Base-by-base conservation (phyloP, 495 filamentous ascomycete species). In the Podospora fimiseda region DNA sequence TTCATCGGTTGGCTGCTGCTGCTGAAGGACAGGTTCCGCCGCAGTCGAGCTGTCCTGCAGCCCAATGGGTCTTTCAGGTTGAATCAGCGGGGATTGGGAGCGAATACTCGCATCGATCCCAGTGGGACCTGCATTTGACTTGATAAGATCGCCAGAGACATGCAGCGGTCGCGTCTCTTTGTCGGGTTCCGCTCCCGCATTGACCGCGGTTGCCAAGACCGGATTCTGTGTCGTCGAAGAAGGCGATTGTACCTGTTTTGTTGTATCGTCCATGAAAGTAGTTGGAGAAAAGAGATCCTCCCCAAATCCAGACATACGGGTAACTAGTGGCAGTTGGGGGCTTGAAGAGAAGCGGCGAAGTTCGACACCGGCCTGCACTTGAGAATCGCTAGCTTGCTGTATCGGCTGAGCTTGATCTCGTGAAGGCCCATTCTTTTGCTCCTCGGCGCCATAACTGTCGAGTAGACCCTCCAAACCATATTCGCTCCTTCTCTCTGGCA, bases 231-330 rank as follows among this genome's bases (percentile, higher is more conserved):
- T 16, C 15, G 41, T 11, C 41, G 19, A 43, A 43, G 41, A 9
- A 33, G 27, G 27, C 27, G 27, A 33, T 11, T 33, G 5, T 33
- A 11, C 27, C 27, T 33, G 27, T 15, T 44, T 36, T 15, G 40
- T 51, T 4, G 53, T 24, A 16, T 43, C 42, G 3, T 48, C 23
- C 27, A 60, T 16, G 15, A 64, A 56, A 18, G 36, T 48, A 1
- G 59, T 48, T 1, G 68, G 43, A 0, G 70, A 66, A 43, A 75
- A 76, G 1, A 77, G 59, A 50, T 74, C 73, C 13, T 69, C 66
- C 9, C 79, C 82, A 63, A 89, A 88, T 0, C 74, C 77, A 42
- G 85, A 88, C 53, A 88, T 66, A 39, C 84, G 79, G 47, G 77
- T 74, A 14, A 87, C 52, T 61, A 87, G 80, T 1, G 86, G 87